Base-by-base conservation (phyloP, 345 rosid genomes). In the Lagerstroemia speciosa region DNA sequence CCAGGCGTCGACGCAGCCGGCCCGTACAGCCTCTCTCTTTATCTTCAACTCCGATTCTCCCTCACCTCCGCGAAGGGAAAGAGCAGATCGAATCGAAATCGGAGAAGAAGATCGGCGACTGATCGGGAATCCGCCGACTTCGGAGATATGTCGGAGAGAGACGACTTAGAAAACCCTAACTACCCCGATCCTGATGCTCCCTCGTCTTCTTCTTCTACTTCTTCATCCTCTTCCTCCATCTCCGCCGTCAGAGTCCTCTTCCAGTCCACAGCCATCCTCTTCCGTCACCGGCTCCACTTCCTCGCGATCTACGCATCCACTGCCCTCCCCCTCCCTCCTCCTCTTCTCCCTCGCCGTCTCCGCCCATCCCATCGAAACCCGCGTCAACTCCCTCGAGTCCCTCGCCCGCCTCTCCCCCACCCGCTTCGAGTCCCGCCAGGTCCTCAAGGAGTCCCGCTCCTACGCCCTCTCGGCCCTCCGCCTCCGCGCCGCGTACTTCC, bases 391-490 rank as follows among this genome's bases (percentile, higher is more conserved):
- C 73, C 77, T 93, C 65, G 92, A 90, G 62, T 80, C 76, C 65
- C 69, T 90, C 40, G 89, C 84, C 34, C 62, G 64, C 30, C 70
- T 76, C 9, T 71, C 89, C 63, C 62, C 78, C 65, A 87, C 92
- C 24, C 83, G 78, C 73, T 76, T 85, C 67, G 91, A 92, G 75
- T 77, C 91, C 64, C 83, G 83, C 34, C 90, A 88, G 41, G 82
- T 84, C 40, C 78, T 83, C 84, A 67, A 71, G 73, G 95, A 90
- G 74, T 85, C 97, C 50, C 87, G 93, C 68, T 79, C 74, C 62
- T 73, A 71, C 3, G 86, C 90, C 41, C 63, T 87, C 70, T 70
- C 82, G 2, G 89, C 87, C 71, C 78, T 93, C 78, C 86, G 72
- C 63, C 82, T 81, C 73, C 83, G 83, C 34, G 73, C 75, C 11